phyloP scores from a whole-genome alignment of 306 rosid genomes.

The Medicago ruthenica region DNA sequence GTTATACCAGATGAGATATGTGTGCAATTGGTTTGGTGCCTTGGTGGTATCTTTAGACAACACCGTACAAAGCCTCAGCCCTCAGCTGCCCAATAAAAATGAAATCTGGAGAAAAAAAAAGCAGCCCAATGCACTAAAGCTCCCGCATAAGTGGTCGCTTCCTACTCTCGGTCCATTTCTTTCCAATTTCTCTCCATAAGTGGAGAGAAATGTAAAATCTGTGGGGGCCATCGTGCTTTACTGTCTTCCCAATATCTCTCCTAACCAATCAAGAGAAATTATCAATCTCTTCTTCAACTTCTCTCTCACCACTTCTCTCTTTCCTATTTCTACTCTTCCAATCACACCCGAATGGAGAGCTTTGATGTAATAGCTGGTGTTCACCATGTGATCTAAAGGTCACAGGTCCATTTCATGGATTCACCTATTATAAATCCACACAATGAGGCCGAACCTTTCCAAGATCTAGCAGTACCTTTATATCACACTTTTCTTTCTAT shows the following conservation, averaged over 20 bases:
- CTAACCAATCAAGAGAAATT: background rate
- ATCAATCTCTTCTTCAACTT: background rate
- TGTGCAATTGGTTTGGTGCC: too few species aligned
- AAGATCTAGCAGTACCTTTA: constrained; percentile 7
- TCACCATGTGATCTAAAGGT: background rate
- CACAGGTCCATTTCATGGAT: background rate
- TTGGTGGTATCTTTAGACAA: too few species aligned
- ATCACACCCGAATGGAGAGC: constrained; percentile 4
- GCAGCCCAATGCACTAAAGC: too few species aligned
- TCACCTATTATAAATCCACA: background rate
- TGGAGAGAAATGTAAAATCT: background rate
- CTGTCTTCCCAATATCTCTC: background rate
- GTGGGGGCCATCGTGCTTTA: background rate
- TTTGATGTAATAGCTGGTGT: background rate
- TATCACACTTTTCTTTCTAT: background rate
- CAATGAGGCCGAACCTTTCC: background rate
- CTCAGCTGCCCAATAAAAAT: too few species aligned
- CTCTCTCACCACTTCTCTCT: background rate
- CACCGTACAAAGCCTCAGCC: too few species aligned
- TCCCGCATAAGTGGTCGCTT: background rate
- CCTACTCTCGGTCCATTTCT: background rate
- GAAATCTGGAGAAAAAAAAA: too few species aligned
- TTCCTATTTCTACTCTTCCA: background rate
- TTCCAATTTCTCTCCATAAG: background rate
- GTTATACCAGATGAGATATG: too few species aligned